Evolutionary conservation across 768 basidiomycete genomes (phyloP).

Genomic region (Naganishia kalamii): DNA sequence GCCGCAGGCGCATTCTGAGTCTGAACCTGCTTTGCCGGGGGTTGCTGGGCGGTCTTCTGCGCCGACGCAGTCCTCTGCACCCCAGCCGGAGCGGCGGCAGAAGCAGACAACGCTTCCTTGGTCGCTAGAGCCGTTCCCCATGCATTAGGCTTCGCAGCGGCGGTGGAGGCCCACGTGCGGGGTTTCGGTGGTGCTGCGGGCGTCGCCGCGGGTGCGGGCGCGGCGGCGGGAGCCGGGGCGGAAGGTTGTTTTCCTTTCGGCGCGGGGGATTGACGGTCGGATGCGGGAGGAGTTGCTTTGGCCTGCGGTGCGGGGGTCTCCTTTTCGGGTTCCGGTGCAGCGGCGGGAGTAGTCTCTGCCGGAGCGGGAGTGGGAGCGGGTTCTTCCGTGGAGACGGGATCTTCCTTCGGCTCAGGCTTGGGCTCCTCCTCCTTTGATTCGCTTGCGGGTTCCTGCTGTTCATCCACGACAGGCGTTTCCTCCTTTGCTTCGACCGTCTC

Average conservation of each 20-base stretch:
- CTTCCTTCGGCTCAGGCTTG: constrained; percentile 50
- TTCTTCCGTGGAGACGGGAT: constrained; percentile 51
- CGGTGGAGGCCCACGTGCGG: constrained; percentile 81
- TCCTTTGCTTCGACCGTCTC: constrained; percentile 13
- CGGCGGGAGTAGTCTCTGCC: too few relatives aligned
- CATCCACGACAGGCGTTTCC: constrained; percentile 14
- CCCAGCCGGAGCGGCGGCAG: constrained; percentile 25
- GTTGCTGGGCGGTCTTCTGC: background rate
- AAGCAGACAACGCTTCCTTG: constrained; percentile 54
- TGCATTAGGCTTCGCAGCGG: constrained; percentile 68
- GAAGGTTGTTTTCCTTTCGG: background rate
- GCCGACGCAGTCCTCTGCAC: constrained; percentile 3
- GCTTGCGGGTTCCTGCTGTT: background rate
- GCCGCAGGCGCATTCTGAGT: constrained; percentile 38
- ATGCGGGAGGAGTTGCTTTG: constrained; percentile 10
- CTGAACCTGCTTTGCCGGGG: constrained; percentile 12
- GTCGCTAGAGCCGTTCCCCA: constrained; percentile 79
- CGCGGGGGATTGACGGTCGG: background rate
- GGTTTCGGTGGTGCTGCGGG: constrained; percentile 49
- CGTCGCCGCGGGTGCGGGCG: constrained; percentile 45
- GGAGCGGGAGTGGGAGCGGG: constrained; percentile 38
- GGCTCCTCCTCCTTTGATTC: constrained; percentile 26
- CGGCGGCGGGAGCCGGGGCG: constrained; percentile 27
- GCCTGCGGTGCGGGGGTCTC: too few relatives aligned
- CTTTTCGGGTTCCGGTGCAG: too few relatives aligned